Evolutionary conservation across 805 yeast genomes (phyloP), one percentile per base, ranked within the genome.

Genomic region (Komagataella phaffii): DNA sequence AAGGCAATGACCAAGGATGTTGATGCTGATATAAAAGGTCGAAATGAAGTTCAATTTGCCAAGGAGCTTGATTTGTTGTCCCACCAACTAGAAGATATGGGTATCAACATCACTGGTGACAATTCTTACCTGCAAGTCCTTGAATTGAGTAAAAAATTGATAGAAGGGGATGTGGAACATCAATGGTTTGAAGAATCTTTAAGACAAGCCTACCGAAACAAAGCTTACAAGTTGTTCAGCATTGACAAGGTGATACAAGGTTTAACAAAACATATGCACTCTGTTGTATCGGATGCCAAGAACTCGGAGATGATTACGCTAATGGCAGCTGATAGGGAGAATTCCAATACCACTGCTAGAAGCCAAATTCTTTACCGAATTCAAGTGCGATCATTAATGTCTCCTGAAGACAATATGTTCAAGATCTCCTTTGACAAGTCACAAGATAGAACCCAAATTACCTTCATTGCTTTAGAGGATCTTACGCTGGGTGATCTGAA

Each of bases 161-260:
- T 93, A 56, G 93, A 88, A 57, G 96, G 96, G 24, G 93, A 88
- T 44, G 69, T 93, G 49, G 99, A 93, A 61, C 95, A 88, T 56
- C 93, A 85, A 65, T 83, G 89, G 85, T 95, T 86, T 65, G 99
- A 93, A 70, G 99, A 93, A 66, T 79, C 96, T 17, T 69, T 93
- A 53, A 87, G 99, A 56, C 97, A 91, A 72, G 96, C 95, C 0
- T 93, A 86, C 70, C 79, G 93, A 61, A 93, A 91, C 68, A 84
- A 83, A 55, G 99, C 98, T 0, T 93, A 86, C 71, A 88, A 88
- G 64, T 69, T 93, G 52, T 91, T 89, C 70, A 91, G 98, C 1
- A 77, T 93, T 55, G 97, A 93, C 65, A 93, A 90, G 68, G 95
- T 90, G 23, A 79, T 89, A 18, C 96, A 88, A 61, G 78, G 86